These are phyloP conservation scores for Xylaria sp. DNA, from an alignment of 2,329 filamentous ascomycete species.

Conservation along the genomic window DNA sequence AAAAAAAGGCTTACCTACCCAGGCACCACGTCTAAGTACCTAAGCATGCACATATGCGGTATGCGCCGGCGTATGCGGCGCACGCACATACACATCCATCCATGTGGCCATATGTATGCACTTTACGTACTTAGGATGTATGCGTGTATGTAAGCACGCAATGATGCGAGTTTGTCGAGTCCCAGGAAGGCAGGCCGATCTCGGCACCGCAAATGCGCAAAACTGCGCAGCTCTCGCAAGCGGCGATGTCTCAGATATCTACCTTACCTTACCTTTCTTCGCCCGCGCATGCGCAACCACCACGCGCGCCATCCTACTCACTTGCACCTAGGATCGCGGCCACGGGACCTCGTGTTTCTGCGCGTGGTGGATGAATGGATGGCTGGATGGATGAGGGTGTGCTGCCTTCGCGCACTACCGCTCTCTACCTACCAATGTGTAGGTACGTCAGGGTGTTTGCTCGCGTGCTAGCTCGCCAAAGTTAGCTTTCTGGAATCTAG, in stretches of 20 bases:
- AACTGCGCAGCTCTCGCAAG: neutral
- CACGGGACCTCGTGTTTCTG: neutral
- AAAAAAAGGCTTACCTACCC: too few relatives aligned
- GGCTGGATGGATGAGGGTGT: too few relatives aligned
- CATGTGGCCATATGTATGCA: neutral
- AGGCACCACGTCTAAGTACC: too few relatives aligned
- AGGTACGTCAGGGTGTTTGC: neutral
- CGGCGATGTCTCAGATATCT: neutral
- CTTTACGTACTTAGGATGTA: neutral
- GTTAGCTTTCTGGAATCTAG: too few relatives aligned
- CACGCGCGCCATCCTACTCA: neutral
- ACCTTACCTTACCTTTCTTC: too few relatives aligned
- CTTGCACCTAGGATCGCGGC: neutral
- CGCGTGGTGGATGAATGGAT: neutral
- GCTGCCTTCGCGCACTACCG: too few relatives aligned
- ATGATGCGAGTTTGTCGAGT: neutral
- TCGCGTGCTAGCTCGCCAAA: neutral
- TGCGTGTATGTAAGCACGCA: neutral
- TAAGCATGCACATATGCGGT: too few relatives aligned
- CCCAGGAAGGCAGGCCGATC: neutral
- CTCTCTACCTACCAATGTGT: too few relatives aligned
- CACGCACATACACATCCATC: too few relatives aligned
- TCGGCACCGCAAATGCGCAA: neutral
- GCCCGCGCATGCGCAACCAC: neutral
- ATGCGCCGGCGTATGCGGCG: too few relatives aligned